Conservation (phyloP, 768 basidiomycete species). For the Sporobolomyces roseus region DNA sequence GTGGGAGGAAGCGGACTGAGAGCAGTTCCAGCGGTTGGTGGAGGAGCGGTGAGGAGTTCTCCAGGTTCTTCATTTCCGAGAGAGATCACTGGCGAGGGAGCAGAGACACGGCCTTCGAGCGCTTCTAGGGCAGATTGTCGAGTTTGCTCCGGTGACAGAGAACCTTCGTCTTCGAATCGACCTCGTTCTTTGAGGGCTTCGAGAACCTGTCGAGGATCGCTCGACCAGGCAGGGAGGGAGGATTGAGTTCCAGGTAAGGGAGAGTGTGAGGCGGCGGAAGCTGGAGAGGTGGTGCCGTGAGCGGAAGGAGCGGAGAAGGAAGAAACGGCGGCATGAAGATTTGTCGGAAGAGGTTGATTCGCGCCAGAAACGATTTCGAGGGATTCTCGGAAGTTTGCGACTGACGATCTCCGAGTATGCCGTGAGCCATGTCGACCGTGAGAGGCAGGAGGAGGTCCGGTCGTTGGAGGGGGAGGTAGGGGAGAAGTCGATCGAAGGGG, state of each 20-base stretch:
- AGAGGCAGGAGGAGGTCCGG: constrained; percentile 40
- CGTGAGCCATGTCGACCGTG: constrained; percentile 59
- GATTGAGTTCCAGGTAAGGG: neutral
- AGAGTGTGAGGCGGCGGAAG: constrained; percentile 1
- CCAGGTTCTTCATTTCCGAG: constrained; percentile 31
- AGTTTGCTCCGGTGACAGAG: constrained; percentile 60
- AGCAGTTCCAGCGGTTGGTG: neutral
- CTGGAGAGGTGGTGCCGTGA: neutral
- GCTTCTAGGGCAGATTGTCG: constrained; percentile 78
- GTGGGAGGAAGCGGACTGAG: constrained; percentile 7
- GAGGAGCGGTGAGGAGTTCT: constrained; percentile 31
- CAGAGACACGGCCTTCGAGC: constrained; percentile 67
- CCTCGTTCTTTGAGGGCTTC: constrained; percentile 50
- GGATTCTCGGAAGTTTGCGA: constrained; percentile 83
- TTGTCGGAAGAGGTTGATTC: neutral
- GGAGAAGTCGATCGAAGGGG: constrained; percentile 18
- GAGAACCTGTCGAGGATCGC: constrained; percentile 56
- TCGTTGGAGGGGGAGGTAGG: constrained; percentile 15
- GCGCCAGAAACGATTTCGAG: constrained; percentile 81
- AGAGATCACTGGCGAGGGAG: constrained; percentile 51
- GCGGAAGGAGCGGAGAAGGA: constrained; percentile 21
- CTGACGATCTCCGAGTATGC: constrained; percentile 77
- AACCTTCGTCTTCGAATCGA: constrained; percentile 66
- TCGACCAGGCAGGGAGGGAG: constrained; percentile 6
- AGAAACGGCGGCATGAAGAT: constrained; percentile 27